Evolutionary conservation across 169 alveolate genomes (phyloP).

Genomic region (Eimeria sp.): DNA sequence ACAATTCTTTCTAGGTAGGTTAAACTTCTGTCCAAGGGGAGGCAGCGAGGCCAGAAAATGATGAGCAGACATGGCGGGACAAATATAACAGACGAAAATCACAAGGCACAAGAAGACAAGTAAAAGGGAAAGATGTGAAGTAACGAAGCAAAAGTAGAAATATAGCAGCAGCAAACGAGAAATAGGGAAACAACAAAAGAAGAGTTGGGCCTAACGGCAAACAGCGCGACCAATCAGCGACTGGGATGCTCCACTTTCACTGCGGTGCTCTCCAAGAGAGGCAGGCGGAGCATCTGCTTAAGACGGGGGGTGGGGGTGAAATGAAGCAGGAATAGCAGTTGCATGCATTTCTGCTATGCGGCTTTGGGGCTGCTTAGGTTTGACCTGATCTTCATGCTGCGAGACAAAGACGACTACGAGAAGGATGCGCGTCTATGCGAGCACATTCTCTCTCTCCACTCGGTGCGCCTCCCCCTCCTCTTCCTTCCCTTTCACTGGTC

Average conservation of each 20-base stretch:
- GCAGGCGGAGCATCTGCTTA: not conserved
- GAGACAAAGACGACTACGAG: slow-evolving; percentile 97
- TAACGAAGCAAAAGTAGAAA: not conserved
- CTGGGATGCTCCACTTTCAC: no score
- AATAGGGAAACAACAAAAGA: not conserved
- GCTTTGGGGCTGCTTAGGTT: slow-evolving; percentile 91
- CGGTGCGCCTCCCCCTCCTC: slow-evolving; percentile 44
- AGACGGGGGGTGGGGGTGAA: not conserved
- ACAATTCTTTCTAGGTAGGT: slow-evolving; percentile 94
- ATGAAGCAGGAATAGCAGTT: not conserved
- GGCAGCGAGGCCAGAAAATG: not conserved
- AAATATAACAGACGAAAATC: not conserved
- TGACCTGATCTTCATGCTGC: slow-evolving; percentile 98
- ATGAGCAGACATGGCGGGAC: not conserved
- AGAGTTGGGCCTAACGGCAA: not conserved
- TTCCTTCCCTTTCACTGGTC: not conserved
- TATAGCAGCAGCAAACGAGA: not conserved
- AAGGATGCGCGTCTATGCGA: slow-evolving; percentile 95
- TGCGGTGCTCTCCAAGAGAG: not conserved
- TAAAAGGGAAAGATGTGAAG: not conserved
- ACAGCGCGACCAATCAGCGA: not conserved
- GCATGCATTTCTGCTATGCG: not conserved
- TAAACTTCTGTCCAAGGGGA: not conserved
- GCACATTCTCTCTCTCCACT: slow-evolving; percentile 94
- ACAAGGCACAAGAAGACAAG: not conserved